Evolutionary conservation across 306 rosid species (phyloP).

Genomic region (Trifolium repens): DNA sequence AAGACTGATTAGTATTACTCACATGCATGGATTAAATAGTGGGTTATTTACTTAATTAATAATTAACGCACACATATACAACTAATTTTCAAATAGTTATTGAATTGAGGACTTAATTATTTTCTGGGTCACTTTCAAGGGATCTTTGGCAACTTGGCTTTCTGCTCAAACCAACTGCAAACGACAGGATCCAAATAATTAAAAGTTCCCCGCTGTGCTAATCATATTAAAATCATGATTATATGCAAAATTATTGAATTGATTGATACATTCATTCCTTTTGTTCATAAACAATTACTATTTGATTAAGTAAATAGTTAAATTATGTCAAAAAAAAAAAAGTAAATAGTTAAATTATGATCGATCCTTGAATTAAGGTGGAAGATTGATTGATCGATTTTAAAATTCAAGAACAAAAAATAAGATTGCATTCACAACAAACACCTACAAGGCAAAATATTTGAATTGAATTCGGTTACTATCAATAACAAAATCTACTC

Average conservation of each 20-base stretch:
- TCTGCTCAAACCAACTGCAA: slow-evolving; percentile 22
- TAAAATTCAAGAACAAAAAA: slow-evolving; percentile 1
- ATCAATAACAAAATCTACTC: too few relatives aligned
- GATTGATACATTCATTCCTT: slow-evolving; percentile 39
- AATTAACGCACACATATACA: background rate
- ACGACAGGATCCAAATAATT: slow-evolving; percentile 27
- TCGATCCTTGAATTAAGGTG: slow-evolving; percentile 36
- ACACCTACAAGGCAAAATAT: background rate
- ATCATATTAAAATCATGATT: slow-evolving; percentile 5
- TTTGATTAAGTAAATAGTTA: slow-evolving; percentile 13
- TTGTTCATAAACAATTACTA: slow-evolving; percentile 5
- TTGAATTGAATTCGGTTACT: too few relatives aligned
- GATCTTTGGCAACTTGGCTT: slow-evolving; percentile 40
- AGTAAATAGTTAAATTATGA: slow-evolving; percentile 19
- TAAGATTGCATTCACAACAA: background rate
- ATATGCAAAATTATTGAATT: slow-evolving; percentile 25
- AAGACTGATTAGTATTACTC: background rate
- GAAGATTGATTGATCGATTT: background rate
- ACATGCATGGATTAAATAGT: background rate
- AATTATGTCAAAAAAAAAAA: too few relatives aligned
- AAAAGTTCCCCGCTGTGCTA: background rate
- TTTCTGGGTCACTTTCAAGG: slow-evolving; percentile 42
- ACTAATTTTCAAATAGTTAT: slow-evolving; percentile 9
- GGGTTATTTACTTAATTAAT: background rate
- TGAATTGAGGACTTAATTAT: background rate